Evolutionary conservation across 2,329 filamentous ascomycete genomes (phyloP).

Genomic region (Drechslerella dactyloides): DNA sequence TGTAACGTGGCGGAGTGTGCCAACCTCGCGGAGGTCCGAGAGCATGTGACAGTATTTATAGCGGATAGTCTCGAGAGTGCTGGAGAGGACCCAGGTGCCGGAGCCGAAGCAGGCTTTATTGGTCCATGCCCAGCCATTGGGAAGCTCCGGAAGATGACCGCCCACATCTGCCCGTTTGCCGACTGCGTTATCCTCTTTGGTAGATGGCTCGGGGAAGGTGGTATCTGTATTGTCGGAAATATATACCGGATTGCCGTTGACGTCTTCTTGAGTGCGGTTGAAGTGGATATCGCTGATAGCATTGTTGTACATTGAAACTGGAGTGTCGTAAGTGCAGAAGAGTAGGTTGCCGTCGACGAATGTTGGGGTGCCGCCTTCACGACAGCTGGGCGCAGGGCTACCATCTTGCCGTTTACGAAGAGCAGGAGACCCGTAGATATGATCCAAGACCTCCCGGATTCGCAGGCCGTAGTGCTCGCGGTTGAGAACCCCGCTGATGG

Average conservation of each 20-base stretch:
- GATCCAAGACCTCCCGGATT: constrained; percentile 24
- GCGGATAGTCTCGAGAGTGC: not conserved
- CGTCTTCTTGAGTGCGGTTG: constrained; percentile 6
- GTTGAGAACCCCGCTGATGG: constrained; percentile 13
- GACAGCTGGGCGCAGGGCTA: not conserved
- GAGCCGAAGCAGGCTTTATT: constrained; percentile 6
- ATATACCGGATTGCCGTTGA: constrained; percentile 6
- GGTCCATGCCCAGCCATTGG: not conserved
- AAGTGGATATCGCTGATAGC: constrained; percentile 17
- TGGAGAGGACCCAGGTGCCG: constrained; percentile 12
- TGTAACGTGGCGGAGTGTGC: not conserved
- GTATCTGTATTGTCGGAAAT: constrained; percentile 1
- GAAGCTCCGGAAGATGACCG: constrained; percentile 7
- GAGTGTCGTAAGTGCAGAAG: constrained; percentile 20
- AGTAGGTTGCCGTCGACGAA: constrained; percentile 10
- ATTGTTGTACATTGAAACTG: constrained; percentile 21
- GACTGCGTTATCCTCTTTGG: not conserved
- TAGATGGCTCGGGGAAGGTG: not conserved
- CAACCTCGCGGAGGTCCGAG: not conserved
- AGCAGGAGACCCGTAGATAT: constrained; percentile 21
- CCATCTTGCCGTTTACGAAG: constrained; percentile 18
- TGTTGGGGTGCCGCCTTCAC: not conserved
- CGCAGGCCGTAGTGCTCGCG: constrained; percentile 21
- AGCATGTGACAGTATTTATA: not conserved
- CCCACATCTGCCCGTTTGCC: not conserved